Base-by-base conservation (phyloP, 176 grass and related monocot species). In the Metroxylon sagu region DNA sequence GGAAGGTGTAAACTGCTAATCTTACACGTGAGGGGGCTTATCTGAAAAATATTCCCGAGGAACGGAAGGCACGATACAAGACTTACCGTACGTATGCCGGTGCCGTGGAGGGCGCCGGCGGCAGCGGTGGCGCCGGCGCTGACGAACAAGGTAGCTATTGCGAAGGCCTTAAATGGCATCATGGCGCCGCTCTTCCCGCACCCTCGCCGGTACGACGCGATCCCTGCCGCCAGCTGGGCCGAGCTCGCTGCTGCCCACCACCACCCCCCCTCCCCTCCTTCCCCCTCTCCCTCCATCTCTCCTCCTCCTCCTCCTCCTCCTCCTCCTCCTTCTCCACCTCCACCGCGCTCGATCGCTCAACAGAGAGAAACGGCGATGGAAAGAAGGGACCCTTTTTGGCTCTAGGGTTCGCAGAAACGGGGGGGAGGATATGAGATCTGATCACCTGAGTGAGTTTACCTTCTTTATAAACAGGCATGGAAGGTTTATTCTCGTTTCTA, bases 161-260 rank as follows among this genome's bases (percentile, higher is more conserved):
- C 74, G 77, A 96, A 90, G 57, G 86, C 91, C 72, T 69, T 90
- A 68, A 96, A 79, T 17, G 91, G 86, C 91, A 96, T 87, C 69
- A 68, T 67, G 6, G 59, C 16, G n/a, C 65, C 83, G 29, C 48
- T 7, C 30, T 83, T 87, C 26, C 70, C 5, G 68, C 23, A 82
- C 15, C 83, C 83, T 26, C 65, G 72, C 18, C 76, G 71, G 56
- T 78, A 97, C 93, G 81, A 91, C 3, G 74, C 62, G 28, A 77
- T 31, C 12, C 84, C 84, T 12, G 51, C 48, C 0, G 64, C 57
- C 5, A 29, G 25, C 66, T 97, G 87, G 0, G 69, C 75, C 29
- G 78, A 80, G 18, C 81, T 91, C 49, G 84, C 81, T 18, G 72
- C 84, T 0, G 79, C 78, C 81, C 84, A 97, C 81, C 81, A 82